A percentile compares a stretch with the other conserved stretches of the same genome.
phyloP scores from a whole-genome alignment of 352 stramenopile genomes.

The Hyaloperonospora arabidopsidis region DNA sequence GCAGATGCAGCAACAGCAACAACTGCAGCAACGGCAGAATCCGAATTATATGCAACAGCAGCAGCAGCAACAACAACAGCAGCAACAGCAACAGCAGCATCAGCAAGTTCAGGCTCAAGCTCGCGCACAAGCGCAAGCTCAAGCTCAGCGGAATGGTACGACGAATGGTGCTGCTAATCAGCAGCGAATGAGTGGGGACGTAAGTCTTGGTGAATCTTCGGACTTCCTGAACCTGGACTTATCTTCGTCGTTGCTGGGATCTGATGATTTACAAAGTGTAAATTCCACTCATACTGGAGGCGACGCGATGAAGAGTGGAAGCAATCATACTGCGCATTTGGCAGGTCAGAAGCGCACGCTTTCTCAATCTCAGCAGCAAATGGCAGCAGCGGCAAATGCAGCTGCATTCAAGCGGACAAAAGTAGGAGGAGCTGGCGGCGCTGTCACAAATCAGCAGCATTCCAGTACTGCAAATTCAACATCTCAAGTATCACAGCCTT shows the following conservation, averaged over 20 bases:
- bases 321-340: conserved; percentile 21
- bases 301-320: conserved; percentile 32
- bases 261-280: conserved; percentile 46
- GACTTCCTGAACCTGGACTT: conserved; percentile 82
- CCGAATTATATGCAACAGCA: conserved; percentile 54
- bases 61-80: conserved; percentile 37
- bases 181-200: conserved; percentile 48
- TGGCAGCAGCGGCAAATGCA: conserved; percentile 71
- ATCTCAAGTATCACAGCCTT: conserved; percentile 44
- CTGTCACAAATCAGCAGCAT: conserved; percentile 24
- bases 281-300: conserved; percentile 31
- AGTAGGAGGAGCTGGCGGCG: conserved; percentile 28
- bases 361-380: conserved; percentile 74
- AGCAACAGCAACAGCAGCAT: conserved; percentile 46
- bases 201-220: conserved; percentile 55
- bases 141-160: conserved; percentile 25
- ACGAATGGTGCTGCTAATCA: conserved; percentile 25
- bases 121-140: conserved; percentile 20
- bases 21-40: conserved; percentile 37
- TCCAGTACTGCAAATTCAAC: conserved; percentile 28
- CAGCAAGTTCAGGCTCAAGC: conserved; percentile 44
- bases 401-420: conserved; percentile 81
- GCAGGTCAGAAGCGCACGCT: conserved; percentile 59
- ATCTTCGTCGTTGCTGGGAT: conserved; percentile 56
- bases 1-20: conserved; percentile 47